These are phyloP conservation scores for Triticum turgidum DNA, from an alignment of 176 grass and related monocot genomes.

Conservation along the genomic window DNA sequence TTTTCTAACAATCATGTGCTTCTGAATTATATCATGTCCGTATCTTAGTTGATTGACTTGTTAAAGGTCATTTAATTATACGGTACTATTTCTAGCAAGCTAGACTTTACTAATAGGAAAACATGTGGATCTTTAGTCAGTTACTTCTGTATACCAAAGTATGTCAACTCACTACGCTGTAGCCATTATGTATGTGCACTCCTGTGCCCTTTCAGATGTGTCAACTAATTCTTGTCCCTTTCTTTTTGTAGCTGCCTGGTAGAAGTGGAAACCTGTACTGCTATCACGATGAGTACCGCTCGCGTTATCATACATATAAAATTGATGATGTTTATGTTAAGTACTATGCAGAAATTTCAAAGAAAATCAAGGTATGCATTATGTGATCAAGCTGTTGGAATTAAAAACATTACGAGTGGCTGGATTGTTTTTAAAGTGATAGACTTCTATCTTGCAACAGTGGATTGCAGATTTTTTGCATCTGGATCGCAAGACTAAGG, in stretches of 20 bases:
- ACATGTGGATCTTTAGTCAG: not conserved
- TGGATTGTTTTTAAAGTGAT: not conserved
- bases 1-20: not conserved
- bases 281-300: not conserved
- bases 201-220: not conserved
- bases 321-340: conserved; percentile 18
- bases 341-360: conserved; percentile 6
- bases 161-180: not conserved
- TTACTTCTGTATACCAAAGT: not conserved
- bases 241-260: not conserved
- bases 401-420: not conserved
- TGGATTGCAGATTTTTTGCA: not conserved
- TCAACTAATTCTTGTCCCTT: not conserved
- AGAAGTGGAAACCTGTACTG: not conserved
- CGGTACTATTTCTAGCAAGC: not conserved
- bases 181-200: not conserved
- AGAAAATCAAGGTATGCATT: conserved; percentile 23
- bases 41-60: not conserved
- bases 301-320: not conserved
- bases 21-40: not conserved
- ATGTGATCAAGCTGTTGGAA: not conserved
- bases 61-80: not conserved
- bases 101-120: not conserved
- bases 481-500: not conserved
- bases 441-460: not conserved